Conservation (phyloP, 1,139 yeast genomes). For the Blastobotrys aristatus region DNA sequence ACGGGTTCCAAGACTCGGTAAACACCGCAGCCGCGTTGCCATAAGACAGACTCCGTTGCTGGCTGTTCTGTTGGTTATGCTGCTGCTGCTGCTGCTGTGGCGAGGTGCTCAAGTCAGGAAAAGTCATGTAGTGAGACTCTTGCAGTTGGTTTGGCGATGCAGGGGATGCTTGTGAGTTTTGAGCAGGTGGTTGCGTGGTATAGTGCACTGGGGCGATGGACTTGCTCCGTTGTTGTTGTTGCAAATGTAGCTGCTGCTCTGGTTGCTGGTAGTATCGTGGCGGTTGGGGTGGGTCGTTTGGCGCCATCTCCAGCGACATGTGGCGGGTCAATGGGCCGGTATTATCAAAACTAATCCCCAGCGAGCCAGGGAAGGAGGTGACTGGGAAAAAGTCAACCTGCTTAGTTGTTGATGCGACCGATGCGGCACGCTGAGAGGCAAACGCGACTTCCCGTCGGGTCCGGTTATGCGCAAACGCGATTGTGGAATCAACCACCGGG, state of each 20-base stretch:
- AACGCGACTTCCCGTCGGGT: constrained; percentile 8
- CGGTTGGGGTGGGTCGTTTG: neutral
- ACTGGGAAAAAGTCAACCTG: neutral
- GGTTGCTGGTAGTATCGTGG: neutral
- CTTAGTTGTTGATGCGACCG: neutral
- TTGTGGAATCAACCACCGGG: constrained; percentile 7
- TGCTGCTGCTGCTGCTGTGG: neutral
- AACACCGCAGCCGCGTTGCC: no score
- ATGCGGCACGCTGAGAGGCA: constrained; percentile 3
- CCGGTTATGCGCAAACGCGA: constrained; percentile 7
- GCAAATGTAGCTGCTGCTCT: no score
- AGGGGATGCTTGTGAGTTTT: neutral
- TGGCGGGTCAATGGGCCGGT: neutral
- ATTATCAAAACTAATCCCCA: constrained; percentile 1
- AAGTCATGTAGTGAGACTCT: neutral
- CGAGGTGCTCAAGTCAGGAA: neutral
- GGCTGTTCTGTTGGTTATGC: neutral
- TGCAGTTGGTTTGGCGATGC: constrained; percentile 1
- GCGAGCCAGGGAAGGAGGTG: neutral
- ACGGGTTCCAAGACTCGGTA: neutral
- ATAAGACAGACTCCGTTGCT: neutral
- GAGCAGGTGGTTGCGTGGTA: constrained; percentile 1
- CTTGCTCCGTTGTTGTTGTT: neutral
- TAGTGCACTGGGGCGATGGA: neutral
- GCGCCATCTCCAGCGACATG: constrained; percentile 1